Conservation (phyloP, 2,329 filamentous ascomycete genomes). For the Penicillium paneum region DNA sequence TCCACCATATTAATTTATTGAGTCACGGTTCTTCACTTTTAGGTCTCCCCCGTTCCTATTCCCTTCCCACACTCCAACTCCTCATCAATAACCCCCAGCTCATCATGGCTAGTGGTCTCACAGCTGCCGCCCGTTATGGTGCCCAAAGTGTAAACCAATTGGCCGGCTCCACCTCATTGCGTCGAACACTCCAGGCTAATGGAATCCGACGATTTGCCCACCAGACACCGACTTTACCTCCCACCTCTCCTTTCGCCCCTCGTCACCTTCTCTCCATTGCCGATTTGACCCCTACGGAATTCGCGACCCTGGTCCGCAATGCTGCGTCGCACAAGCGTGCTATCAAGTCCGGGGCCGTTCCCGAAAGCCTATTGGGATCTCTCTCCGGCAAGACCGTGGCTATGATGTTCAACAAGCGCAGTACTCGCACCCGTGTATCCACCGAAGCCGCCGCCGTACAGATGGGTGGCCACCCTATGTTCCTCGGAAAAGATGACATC, state of each 20-base stretch:
- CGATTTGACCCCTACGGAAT: conserved; percentile 75
- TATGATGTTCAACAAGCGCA: conserved; percentile 96
- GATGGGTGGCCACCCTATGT: conserved; percentile 93
- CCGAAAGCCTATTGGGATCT: conserved; percentile 57
- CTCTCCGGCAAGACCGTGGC: conserved; percentile 79
- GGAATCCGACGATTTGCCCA: conserved; percentile 36
- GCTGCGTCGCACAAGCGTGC: conserved; percentile 71
- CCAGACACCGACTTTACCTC: conserved; percentile 37
- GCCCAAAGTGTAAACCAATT: conserved; percentile 29
- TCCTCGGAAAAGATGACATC: conserved; percentile 91
- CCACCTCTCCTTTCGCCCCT: conserved; percentile 59
- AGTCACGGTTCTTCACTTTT: conserved; percentile 14
- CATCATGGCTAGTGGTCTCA: conserved; percentile 30
- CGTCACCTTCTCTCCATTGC: conserved; percentile 90
- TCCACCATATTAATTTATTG: conserved; percentile 10
- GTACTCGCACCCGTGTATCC: conserved; percentile 87
- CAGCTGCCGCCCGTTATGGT: conserved; percentile 29
- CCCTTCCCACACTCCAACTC: not conserved
- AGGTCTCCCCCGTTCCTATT: not conserved
- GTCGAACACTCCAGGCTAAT: conserved; percentile 27
- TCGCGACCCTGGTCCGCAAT: conserved; percentile 78
- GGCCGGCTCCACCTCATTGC: conserved; percentile 25
- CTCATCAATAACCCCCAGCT: conserved; percentile 3
- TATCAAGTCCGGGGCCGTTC: conserved; percentile 67
- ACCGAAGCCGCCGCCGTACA: conserved; percentile 87